These are phyloP conservation scores for Penicillium alfredii DNA, from an alignment of 495 filamentous ascomycete species.

Conservation along the genomic window DNA sequence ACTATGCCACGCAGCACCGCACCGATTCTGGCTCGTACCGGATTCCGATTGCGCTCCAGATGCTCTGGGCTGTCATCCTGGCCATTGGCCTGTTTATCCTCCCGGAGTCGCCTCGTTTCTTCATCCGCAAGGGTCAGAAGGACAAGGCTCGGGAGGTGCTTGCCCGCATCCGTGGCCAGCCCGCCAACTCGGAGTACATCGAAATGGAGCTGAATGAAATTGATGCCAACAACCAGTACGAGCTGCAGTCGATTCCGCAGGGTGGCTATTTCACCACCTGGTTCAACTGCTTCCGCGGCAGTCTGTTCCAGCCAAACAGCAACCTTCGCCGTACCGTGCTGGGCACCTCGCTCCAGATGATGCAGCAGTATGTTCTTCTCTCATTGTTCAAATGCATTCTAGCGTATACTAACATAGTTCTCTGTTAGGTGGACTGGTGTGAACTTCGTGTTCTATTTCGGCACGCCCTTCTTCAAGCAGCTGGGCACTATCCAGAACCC, in stretches of 20 bases:
- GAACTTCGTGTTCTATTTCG: constrained; percentile 93
- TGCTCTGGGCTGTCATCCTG: constrained; percentile 61
- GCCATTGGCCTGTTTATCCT: constrained; percentile 61
- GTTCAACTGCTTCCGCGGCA: constrained; percentile 64
- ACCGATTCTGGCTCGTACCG: constrained; percentile 61
- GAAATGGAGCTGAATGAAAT: constrained; percentile 66
- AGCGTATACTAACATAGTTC: constrained; percentile 6
- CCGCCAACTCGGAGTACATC: constrained; percentile 56
- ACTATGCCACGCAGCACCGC: constrained; percentile 59
- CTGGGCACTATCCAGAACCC: constrained; percentile 62
- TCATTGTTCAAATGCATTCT: no score
- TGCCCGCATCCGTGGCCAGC: constrained; percentile 40
- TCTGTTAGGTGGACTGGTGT: constrained; percentile 63
- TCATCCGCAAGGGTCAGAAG: constrained; percentile 50
- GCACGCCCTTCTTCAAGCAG: constrained; percentile 69
- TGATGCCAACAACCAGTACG: constrained; percentile 70
- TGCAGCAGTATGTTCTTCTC: constrained; percentile 55
- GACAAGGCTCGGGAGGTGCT: constrained; percentile 35
- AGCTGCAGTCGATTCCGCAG: constrained; percentile 53
- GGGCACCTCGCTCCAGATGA: constrained; percentile 71
- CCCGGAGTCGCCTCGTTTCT: constrained; percentile 69
- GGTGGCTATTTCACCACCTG: constrained; percentile 53
- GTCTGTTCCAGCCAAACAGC: constrained; percentile 51
- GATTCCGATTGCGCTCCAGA: constrained; percentile 64
- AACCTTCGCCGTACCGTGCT: constrained; percentile 71